These are phyloP conservation scores for Trichoderma atrobrunneum DNA, from an alignment of 2,329 filamentous ascomycete genomes.

Conservation along the genomic window DNA sequence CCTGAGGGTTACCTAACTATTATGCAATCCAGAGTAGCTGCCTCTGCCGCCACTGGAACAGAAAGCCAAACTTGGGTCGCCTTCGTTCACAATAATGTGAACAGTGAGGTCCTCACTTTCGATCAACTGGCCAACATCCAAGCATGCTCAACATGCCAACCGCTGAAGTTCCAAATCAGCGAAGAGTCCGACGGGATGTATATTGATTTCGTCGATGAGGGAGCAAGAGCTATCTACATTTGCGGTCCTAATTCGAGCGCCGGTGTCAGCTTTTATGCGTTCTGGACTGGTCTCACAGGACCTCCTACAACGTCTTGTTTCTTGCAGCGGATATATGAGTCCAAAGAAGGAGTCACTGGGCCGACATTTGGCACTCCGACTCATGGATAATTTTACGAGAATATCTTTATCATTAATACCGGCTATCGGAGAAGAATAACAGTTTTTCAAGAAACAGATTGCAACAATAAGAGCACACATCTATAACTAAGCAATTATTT, in stretches of 20 bases:
- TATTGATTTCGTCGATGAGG: neutral
- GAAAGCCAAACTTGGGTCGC: neutral
- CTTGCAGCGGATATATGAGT: constrained; percentile 3
- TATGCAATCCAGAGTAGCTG: neutral
- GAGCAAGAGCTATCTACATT: neutral
- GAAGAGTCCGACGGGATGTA: neutral
- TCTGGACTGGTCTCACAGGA: neutral
- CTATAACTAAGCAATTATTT: too few relatives aligned
- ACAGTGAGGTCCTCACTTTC: neutral
- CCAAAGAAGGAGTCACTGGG: neutral
- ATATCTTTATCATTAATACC: too few relatives aligned
- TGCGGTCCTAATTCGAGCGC: neutral
- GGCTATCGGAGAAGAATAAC: too few relatives aligned
- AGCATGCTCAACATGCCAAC: neutral
- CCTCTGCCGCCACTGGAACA: neutral
- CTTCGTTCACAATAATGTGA: neutral
- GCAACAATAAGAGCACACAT: too few relatives aligned
- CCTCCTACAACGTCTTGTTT: neutral
- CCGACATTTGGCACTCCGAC: neutral
- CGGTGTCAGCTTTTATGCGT: neutral
- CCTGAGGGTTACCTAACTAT: neutral
- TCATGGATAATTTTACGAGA: neutral
- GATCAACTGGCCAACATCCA: neutral
- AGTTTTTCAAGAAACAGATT: too few relatives aligned
- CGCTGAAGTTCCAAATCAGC: neutral